Base-by-base conservation (phyloP, 139 green algal species). In the Pedinophyceae sp. region DNA sequence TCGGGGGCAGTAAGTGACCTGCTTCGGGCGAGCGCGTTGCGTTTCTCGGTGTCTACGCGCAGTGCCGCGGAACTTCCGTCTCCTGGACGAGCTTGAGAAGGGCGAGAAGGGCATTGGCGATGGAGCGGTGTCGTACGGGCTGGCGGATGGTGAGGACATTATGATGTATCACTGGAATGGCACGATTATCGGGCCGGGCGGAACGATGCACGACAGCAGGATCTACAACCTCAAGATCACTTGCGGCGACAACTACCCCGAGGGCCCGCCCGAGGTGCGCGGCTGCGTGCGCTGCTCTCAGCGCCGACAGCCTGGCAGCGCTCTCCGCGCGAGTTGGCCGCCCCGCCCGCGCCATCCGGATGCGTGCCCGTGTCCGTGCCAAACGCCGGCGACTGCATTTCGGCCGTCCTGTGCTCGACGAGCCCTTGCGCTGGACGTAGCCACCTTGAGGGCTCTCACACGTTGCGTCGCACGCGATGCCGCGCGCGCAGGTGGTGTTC, bases 41-140 rank as follows among this genome's bases (percentile, higher is more conserved):
- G n/a, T n/a, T n/a, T n/a, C n/a, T n/a, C n/a, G n/a, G n/a, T n/a
- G n/a, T n/a, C n/a, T n/a, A n/a, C n/a, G 34, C 34, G 60, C 75
- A 74, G 83, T 98, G 38, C 91, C 91, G 0, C 69, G 91, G 7
- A 94, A 89, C 54, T 98, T 98, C 50, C 61, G 86, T 48, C 78
- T 98, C n/a, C 72, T 98, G 40, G 85, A 94, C 49, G 85, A 94
- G 72, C 73, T 94, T 26, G 89, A 98, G 54, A 79, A 87, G 54
- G 81, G 89, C 2, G 88, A 96, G 62, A 93, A 88, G 57, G 89
- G 89, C 34, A 83, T 94, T 50, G 89, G 88, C 4, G 89, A 98
- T 69, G 89, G 91, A 26, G 89, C 80, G 0, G 91, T 98, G 10
- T 84, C 65, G 29, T 98, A 98, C 75, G 89, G 89, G 25, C 86